Base-by-base conservation (phyloP, 23 red algal genomes). In the Gracilaria vermiculophylla region DNA sequence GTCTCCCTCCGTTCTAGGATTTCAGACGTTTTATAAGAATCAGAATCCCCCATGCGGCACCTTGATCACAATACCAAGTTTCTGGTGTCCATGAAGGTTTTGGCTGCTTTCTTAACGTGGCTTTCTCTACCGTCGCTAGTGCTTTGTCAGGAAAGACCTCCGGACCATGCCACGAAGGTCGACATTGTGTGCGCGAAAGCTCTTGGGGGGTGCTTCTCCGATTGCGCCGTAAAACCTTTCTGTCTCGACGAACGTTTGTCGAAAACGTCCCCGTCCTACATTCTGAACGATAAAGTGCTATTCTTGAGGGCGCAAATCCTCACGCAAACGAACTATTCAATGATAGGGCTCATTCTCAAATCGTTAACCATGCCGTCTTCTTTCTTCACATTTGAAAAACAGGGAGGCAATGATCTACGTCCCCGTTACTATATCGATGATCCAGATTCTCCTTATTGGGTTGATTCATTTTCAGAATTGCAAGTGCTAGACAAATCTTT, bases 261-360 rank as follows among this genome's bases (percentile, higher is more conserved):
- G 6, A 54, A 37, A 8, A 37, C 14, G 7, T 77, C 72, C 1
- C 45, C 72, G 24, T 77, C 72, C 21, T 77, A 77, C 72, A 77
- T 77, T 35, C 23, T 77, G 72, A 20, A 77, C 72, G 72, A 77
- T 31, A 41, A 17, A 5, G 72, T 77, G 44, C 21, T 77, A 20
- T 77, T 77, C 45, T 34, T 77, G 72, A 77, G 45, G 72, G 72
- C 47, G 35, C 72, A 77, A 27, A 0, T 77, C 15, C 43, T 77
- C 8, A 2, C 28, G 33, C 5, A 23, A 3, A 77, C 72, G 24
- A 77, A 77, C 72, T 41, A 53, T 5, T 77, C 72, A 1, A 45
- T 77, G 72, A 45, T 77, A 4, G 72, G 14, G 29, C 72, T 77
- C 3, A 77, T 77, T 54, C 21, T 29, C 3, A 45, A 77, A 31